Evolutionary conservation across 2,329 filamentous ascomycete genomes (phyloP).

Genomic region (Plenodomus biglobosus): DNA sequence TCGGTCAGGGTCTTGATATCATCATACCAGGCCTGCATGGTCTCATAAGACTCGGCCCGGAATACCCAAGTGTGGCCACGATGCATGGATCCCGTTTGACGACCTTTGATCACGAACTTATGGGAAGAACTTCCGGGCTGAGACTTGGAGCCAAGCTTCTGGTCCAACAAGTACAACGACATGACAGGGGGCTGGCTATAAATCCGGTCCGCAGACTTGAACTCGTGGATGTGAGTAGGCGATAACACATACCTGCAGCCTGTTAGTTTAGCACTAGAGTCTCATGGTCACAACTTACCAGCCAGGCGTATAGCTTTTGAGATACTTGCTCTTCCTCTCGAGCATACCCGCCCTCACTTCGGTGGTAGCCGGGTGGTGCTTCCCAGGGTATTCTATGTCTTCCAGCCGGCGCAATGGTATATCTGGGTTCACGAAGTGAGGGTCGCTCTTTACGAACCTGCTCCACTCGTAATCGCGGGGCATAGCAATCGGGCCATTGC

Average conservation of each 20-base stretch:
- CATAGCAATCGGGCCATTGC: constrained; percentile 85
- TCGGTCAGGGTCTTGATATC: constrained; percentile 90
- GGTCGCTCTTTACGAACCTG: constrained; percentile 75
- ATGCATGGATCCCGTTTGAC: constrained; percentile 90
- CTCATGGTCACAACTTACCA: constrained; percentile 63
- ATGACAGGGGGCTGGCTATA: constrained; percentile 83
- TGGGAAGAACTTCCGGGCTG: constrained; percentile 80
- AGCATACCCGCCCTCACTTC: constrained; percentile 89
- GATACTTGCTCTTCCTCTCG: constrained; percentile 97
- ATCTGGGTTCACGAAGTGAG: constrained; percentile 83
- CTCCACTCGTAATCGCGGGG: constrained; percentile 92
- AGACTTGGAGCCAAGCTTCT: constrained; percentile 92
- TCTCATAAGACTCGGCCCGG: constrained; percentile 74
- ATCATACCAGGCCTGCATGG: constrained; percentile 96
- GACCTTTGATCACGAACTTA: constrained; percentile 97
- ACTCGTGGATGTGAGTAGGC: constrained; percentile 95
- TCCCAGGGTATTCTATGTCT: constrained; percentile 88
- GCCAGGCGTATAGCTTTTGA: constrained; percentile 95
- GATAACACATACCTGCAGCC: constrained; percentile 82
- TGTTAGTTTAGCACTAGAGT: constrained; percentile 6
- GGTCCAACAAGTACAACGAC: constrained; percentile 92
- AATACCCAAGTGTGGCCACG: constrained; percentile 72
- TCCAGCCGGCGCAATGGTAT: constrained; percentile 75
- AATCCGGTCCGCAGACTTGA: constrained; percentile 94
- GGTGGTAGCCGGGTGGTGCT: constrained; percentile 76